Evolutionary conservation across 2,329 filamentous ascomycete genomes (phyloP), one percentile per base, ranked within the genome.

Genomic region (Neoscytalidium dimidiatum): DNA sequence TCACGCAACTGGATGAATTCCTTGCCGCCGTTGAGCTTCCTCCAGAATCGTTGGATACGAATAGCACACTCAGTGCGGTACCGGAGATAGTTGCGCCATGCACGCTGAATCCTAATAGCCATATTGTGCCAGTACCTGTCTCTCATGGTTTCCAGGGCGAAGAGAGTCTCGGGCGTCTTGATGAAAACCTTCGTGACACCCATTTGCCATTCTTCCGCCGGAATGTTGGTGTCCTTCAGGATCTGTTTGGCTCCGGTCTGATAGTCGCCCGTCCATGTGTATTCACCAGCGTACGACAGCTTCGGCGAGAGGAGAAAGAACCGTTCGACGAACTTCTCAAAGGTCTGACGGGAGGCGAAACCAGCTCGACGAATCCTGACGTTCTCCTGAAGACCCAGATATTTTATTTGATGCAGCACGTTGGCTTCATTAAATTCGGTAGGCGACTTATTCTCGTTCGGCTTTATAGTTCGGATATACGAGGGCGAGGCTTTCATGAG

Each of bases 41-140:
- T 87, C 94, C 94, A 99, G 82, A 97, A 94, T 46, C 92, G 87
- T 76, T 98, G 95, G 69, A 99, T 98, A 35, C 95, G 88, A 14
- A 90, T 97, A 6, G 95, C 95, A 66, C 92, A 95, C 79, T 99
- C 95, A 28, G 88, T 90, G 49, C 95, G 88, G 78, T 98, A 98
- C 4, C 94, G 89, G 44, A 98, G 85, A 74, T 97, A 98, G 61
- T 96, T 96, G 72, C 95, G 88, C 95, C 95, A 99, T 74, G 96
- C 95, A 70, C 95, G 88, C 80, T 99, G 95, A 66, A 99, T 98
- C 66, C 95, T 88, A 66, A 94, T 96, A 3, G 95, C 95, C 95
- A 99, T 98, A 80, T 98, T 99, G 79, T 98, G 94, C 94, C 94
- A 98, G 79, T 98, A 99, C 64, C 92, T 86, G 76, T 99, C 95